Evolutionary conservation across 345 rosid species (phyloP).

Genomic region (Populus simonii): DNA sequence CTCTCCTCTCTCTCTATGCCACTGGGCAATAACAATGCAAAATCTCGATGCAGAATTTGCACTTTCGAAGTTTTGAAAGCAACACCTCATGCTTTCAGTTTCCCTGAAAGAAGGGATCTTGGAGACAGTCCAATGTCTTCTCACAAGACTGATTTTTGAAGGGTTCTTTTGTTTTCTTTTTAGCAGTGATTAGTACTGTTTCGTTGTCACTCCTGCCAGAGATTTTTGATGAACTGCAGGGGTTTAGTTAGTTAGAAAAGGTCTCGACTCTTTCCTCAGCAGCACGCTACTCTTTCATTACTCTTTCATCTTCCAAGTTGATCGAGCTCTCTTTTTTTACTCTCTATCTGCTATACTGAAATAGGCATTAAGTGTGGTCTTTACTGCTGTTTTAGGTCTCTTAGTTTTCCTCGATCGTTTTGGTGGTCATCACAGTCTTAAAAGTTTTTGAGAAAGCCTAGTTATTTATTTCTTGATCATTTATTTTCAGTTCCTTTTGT

Average conservation of each 20-base stretch:
- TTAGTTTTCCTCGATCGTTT: not conserved
- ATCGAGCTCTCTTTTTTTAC: not conserved
- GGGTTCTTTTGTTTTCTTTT: not conserved
- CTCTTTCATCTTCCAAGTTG: not conserved
- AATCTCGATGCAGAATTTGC: not conserved
- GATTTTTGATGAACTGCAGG: not conserved
- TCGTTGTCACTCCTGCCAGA: not conserved
- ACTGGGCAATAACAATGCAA: not conserved
- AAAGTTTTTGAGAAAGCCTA: not conserved
- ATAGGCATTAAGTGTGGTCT: not conserved
- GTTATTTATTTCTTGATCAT: not conserved
- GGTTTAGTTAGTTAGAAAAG: not conserved
- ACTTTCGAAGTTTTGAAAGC: not conserved
- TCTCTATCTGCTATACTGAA: not conserved
- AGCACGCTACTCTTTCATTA: not conserved
- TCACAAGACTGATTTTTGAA: not conserved
- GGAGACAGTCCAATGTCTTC: not conserved
- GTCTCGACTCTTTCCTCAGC: no score
- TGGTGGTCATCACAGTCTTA: not conserved
- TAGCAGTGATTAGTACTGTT: not conserved
- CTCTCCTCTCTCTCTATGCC: not conserved
- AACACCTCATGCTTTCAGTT: not conserved
- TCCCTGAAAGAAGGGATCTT: not conserved
- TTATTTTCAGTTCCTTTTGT: not conserved
- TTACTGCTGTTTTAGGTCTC: conserved; percentile 1